Evolutionary conservation across 352 stramenopile genomes (phyloP).

Genomic region (Globisporangium cylindrosporum): DNA sequence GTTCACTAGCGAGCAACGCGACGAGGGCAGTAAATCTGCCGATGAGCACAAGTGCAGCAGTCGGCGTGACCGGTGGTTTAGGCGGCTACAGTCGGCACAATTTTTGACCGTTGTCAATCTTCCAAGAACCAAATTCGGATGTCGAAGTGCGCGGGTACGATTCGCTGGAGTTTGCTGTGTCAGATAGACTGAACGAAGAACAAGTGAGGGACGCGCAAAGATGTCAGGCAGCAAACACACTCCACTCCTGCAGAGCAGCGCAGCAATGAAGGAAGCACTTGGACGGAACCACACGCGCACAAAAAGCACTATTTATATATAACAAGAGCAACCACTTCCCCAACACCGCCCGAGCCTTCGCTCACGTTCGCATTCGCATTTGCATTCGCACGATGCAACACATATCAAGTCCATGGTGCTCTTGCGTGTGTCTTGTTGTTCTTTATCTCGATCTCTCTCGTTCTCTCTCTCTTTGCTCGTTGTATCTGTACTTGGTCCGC

Average conservation of each 20-base stretch:
- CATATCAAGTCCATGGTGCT: neutral
- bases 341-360: neutral
- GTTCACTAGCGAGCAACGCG: constrained; percentile 12
- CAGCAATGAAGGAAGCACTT: constrained; percentile 6
- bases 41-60: constrained; percentile 41
- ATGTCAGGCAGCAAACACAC: neutral
- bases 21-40: constrained; percentile 23
- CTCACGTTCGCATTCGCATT: neutral
- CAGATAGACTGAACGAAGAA: neutral
- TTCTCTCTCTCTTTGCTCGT: constrained; percentile 1
- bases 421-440: neutral
- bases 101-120: constrained; percentile 37
- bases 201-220: neutral
- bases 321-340: constrained; percentile 13
- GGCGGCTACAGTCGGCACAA: constrained; percentile 79
- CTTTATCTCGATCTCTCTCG: neutral
- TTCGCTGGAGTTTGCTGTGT: constrained; percentile 6
- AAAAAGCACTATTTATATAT: constrained; percentile 60
- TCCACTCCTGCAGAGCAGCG: neutral
- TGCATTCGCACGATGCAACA: neutral
- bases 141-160: neutral
- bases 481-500: neutral
- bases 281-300: constrained; percentile 7
- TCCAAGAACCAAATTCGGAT: constrained; percentile 1
- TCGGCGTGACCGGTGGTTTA: constrained; percentile 42